These are phyloP conservation scores for Epichloe amarillans DNA, from an alignment of 2,329 filamentous ascomycete species.

Conservation along the genomic window DNA sequence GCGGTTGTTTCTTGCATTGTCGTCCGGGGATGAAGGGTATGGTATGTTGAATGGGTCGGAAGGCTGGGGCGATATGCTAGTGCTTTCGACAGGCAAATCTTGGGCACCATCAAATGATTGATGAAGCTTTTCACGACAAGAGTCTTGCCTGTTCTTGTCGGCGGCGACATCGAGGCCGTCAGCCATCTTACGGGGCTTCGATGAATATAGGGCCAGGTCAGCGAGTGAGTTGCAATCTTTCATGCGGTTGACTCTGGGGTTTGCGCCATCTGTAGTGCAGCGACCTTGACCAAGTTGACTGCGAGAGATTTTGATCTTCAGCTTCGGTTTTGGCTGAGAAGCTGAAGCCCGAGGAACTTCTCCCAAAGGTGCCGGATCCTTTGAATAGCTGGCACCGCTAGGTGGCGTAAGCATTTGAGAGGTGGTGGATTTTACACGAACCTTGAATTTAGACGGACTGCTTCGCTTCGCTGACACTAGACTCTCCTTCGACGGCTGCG, in stretches of 20 bases:
- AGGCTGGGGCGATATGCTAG: conserved; percentile 9
- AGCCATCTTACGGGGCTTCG: neutral
- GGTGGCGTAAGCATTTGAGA: conserved; percentile 5
- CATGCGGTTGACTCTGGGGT: conserved; percentile 12
- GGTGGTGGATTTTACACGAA: conserved; percentile 14
- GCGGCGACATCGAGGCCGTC: neutral
- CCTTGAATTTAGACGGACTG: conserved; percentile 15
- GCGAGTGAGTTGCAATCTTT: conserved; percentile 21
- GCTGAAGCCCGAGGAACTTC: neutral
- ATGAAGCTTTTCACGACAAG: neutral
- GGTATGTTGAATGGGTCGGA: conserved; percentile 24
- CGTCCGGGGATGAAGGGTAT: conserved; percentile 15
- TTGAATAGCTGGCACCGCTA: neutral
- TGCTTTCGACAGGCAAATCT: conserved; percentile 2
- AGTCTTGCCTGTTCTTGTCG: neutral
- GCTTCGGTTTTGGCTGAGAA: conserved; percentile 12
- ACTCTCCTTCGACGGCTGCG: neutral
- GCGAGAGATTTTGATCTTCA: conserved; percentile 22
- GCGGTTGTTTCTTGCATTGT: conserved; percentile 5
- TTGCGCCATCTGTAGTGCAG: conserved; percentile 5
- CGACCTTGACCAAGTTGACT: conserved; percentile 14
- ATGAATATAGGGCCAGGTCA: conserved; percentile 14
- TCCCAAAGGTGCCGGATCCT: neutral
- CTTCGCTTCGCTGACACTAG: neutral
- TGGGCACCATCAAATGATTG: conserved; percentile 4